phyloP scores from a whole-genome alignment of 148 eudicot species.

The Tetragonia tetragonoides region DNA sequence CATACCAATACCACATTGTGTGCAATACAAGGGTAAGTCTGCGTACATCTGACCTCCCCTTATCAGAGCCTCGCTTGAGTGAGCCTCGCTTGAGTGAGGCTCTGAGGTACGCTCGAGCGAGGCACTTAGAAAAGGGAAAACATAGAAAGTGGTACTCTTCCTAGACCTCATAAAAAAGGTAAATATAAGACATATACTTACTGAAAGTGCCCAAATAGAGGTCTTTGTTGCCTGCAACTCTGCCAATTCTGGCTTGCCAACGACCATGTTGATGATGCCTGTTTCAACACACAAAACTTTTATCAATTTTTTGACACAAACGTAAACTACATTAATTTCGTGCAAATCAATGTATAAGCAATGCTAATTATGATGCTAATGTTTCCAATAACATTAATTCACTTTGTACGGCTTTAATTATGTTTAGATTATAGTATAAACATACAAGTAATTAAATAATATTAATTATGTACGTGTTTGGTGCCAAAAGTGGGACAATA shows the following conservation, averaged over 20 bases:
- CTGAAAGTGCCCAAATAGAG: constrained; percentile 96
- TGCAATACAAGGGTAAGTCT: too few relatives aligned
- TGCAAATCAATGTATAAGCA: not conserved
- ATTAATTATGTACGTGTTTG: constrained; percentile 25
- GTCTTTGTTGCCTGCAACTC: constrained; percentile 98
- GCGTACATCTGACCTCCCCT: too few relatives aligned
- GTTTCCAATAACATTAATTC: constrained; percentile 1
- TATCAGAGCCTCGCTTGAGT: too few relatives aligned
- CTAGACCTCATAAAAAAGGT: too few relatives aligned
- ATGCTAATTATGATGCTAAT: constrained; percentile 7
- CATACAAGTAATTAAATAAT: not conserved
- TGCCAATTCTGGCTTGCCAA: constrained; percentile 98
- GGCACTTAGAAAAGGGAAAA: too few relatives aligned
- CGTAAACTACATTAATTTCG: not conserved
- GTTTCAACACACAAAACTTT: not conserved
- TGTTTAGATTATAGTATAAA: not conserved
- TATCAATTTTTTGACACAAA: not conserved
- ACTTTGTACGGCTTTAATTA: constrained; percentile 3
- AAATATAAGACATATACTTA: too few relatives aligned
- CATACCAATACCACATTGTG: too few relatives aligned
- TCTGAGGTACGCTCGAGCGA: too few relatives aligned
- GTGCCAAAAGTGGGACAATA: constrained; percentile 29
- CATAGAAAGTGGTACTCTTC: too few relatives aligned
- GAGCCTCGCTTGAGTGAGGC: too few relatives aligned
- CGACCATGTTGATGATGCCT: constrained; percentile 99